phyloP scores from a whole-genome alignment of 106 monocot species.

The Dioscorea dumetorum region DNA sequence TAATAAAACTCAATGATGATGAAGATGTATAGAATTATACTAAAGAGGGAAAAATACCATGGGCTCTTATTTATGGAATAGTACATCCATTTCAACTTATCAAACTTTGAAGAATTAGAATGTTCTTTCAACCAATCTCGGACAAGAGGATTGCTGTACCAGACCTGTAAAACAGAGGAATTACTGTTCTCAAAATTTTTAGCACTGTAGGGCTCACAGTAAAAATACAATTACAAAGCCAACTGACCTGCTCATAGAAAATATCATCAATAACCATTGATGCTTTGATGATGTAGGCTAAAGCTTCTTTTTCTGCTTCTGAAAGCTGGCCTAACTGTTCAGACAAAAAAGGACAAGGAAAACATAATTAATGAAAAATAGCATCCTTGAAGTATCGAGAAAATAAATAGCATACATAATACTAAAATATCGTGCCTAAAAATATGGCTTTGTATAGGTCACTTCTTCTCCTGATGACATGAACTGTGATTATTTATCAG shows the following conservation, averaged over 20 bases:
- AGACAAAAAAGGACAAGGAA: slow-evolving; percentile 6
- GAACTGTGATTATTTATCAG: too few species aligned
- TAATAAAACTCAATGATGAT: too few species aligned
- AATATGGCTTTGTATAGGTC: too few species aligned
- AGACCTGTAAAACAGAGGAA: slow-evolving; percentile 41
- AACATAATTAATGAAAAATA: too few species aligned
- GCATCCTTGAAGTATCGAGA: background rate
- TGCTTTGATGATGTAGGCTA: slow-evolving; percentile 68
- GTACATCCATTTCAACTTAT: slow-evolving; percentile 81
- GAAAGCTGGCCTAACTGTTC: slow-evolving; percentile 63
- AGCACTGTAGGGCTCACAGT: background rate
- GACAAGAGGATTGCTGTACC: slow-evolving; percentile 55
- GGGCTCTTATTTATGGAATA: slow-evolving; percentile 93
- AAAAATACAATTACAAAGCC: slow-evolving; percentile 1
- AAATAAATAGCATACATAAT: background rate
- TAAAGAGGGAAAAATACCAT: slow-evolving; percentile 44
- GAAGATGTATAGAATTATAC: too few species aligned
- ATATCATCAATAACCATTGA: slow-evolving; percentile 76
- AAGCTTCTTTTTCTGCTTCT: slow-evolving; percentile 61
- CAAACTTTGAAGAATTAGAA: slow-evolving; percentile 44
- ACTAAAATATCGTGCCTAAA: too few species aligned
- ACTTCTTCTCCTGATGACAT: too few species aligned
- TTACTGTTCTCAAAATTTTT: too few species aligned
- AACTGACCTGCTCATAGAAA: slow-evolving; percentile 62
- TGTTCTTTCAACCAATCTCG: slow-evolving; percentile 85